Conservation (phyloP, 2,329 filamentous ascomycete species). For the Hymenoscyphus linearis region DNA sequence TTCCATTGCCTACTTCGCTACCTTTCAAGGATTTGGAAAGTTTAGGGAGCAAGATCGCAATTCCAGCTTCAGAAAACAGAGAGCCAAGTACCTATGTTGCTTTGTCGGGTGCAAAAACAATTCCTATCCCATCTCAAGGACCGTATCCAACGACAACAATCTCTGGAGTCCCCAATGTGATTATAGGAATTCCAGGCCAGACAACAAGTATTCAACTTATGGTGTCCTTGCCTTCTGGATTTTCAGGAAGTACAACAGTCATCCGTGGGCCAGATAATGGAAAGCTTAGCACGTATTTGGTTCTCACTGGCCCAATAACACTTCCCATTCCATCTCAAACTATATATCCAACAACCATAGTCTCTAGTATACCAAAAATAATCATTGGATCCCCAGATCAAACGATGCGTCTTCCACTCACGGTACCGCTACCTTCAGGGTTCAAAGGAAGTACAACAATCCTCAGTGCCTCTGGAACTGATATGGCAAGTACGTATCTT, state of each 20-base stretch:
- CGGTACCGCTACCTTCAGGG: not conserved
- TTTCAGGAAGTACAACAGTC: not conserved
- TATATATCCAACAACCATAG: not conserved
- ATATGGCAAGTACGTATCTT: not conserved
- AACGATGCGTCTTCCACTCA: not conserved
- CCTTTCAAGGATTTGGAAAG: not conserved
- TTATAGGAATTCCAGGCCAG: not conserved
- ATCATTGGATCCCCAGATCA: not conserved
- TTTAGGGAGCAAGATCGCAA: not conserved
- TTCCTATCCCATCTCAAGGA: not conserved
- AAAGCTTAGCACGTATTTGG: too few species aligned
- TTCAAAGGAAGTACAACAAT: not conserved
- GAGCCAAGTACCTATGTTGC: not conserved
- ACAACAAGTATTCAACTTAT: not conserved
- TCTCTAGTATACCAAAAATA: not conserved
- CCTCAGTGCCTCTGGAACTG: not conserved
- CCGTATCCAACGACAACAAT: not conserved
- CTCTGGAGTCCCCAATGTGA: not conserved
- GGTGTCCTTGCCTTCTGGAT: not conserved
- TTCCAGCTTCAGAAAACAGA: not conserved
- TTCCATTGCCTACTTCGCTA: not conserved
- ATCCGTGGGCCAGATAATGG: not conserved
- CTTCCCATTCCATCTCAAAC: too few species aligned
- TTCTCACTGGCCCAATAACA: too few species aligned
- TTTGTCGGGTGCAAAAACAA: not conserved